Conservation (phyloP, 2,329 filamentous ascomycete species). For the Penicillium corylophilum region DNA sequence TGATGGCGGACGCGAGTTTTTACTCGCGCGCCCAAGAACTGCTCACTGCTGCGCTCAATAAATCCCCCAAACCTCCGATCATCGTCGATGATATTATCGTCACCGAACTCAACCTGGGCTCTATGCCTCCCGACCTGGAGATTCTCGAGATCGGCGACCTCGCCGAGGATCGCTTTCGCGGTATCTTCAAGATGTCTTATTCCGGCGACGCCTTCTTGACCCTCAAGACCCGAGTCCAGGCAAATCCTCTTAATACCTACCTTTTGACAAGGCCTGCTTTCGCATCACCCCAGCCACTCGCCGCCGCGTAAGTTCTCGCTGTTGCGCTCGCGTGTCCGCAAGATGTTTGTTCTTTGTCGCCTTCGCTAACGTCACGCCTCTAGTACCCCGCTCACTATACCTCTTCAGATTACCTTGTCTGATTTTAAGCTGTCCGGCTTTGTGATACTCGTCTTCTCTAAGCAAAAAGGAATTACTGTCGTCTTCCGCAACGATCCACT, state of each 20-base stretch:
- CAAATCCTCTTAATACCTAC: conserved; percentile 95
- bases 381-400: conserved; percentile 84
- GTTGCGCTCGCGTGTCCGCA: neutral
- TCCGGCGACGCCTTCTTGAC: conserved; percentile 93
- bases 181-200: conserved; percentile 99
- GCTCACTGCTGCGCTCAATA: conserved; percentile 92
- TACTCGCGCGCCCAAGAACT: conserved; percentile 90
- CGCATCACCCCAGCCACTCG: conserved; percentile 87
- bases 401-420: conserved; percentile 93
- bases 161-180: conserved; percentile 92
- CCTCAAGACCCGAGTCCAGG: conserved; percentile 93
- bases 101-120: conserved; percentile 94
- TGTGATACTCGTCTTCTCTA: conserved; percentile 95
- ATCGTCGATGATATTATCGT: conserved; percentile 99
- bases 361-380: conserved; percentile 10
- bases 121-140: conserved; percentile 89
- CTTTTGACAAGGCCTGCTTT: conserved; percentile 87
- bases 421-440: conserved; percentile 95
- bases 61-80: conserved; percentile 95
- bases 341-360: neutral
- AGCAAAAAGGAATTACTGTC: conserved; percentile 92
- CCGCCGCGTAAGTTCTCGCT: conserved; percentile 61
- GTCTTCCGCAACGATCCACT: conserved; percentile 98
- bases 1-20: conserved; percentile 91
- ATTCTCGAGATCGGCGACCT: conserved; percentile 97